phyloP scores from a whole-genome alignment of 768 basidiomycete species.

The Austroboletus eburneus region DNA sequence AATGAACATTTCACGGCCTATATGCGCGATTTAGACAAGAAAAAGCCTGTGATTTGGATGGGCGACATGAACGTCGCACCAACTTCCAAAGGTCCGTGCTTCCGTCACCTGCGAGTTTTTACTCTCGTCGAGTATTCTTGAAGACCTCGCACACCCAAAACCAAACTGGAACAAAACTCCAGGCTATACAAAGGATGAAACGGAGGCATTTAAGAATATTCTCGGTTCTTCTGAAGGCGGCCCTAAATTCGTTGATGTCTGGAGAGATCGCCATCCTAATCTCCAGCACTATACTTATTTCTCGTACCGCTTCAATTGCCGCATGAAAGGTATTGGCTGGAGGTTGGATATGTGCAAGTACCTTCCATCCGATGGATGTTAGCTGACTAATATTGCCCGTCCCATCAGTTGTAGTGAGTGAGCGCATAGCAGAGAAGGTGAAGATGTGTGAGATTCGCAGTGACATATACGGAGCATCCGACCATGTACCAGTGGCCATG shows the following conservation, averaged over 20 bases:
- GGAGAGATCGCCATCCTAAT: conserved; percentile 67
- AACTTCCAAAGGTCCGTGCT: conserved; percentile 54
- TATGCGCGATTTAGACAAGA: conserved; percentile 65
- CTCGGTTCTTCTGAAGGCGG: conserved; percentile 47
- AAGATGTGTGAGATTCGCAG: conserved; percentile 83
- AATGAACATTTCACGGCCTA: conserved; percentile 72
- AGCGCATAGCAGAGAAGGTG: conserved; percentile 58
- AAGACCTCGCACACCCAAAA: conserved; percentile 67
- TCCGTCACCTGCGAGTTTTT: background rate
- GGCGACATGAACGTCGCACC: conserved; percentile 89
- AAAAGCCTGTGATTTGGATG: conserved; percentile 84
- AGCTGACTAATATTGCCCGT: conserved; percentile 1
- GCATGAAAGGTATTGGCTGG: conserved; percentile 82
- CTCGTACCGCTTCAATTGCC: conserved; percentile 77
- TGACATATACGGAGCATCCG: conserved; percentile 84
- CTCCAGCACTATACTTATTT: conserved; percentile 82
- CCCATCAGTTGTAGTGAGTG: conserved; percentile 65
- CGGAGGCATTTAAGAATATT: conserved; percentile 66
- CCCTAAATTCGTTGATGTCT: conserved; percentile 69
- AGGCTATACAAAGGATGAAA: conserved; percentile 82
- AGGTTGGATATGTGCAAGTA: conserved; percentile 77
- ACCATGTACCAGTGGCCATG: conserved; percentile 78
- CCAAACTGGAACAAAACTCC: conserved; percentile 85
- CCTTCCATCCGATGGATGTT: conserved; percentile 5
- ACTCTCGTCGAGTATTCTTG: background rate